Evolutionary conservation across 2,329 filamentous ascomycete genomes (phyloP).

Genomic region (Aspergillus sojae): DNA sequence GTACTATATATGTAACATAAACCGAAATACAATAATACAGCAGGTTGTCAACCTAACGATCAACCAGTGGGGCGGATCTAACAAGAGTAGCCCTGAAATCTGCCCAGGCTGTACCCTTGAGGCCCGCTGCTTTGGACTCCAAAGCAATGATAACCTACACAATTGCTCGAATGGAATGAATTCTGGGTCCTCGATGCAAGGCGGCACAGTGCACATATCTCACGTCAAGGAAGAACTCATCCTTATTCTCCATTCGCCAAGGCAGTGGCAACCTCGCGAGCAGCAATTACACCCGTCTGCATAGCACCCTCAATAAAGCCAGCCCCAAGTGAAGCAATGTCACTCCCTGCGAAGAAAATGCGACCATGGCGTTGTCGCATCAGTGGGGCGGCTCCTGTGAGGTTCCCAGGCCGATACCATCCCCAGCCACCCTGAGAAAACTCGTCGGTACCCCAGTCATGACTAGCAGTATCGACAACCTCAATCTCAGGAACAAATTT

Average conservation of each 20-base stretch:
- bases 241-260: neutral
- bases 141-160: too few relatives aligned
- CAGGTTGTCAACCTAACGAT: too few relatives aligned
- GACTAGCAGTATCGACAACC: neutral
- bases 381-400: neutral
- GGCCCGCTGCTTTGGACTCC: too few relatives aligned
- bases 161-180: too few relatives aligned
- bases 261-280: neutral
- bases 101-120: too few relatives aligned
- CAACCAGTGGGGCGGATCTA: too few relatives aligned
- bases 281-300: neutral
- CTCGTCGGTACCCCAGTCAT: neutral
- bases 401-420: neutral
- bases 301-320: neutral
- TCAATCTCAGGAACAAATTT: neutral
- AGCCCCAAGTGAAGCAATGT: neutral
- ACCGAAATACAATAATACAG: too few relatives aligned
- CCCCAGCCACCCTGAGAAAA: neutral
- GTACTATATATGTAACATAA: too few relatives aligned
- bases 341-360: neutral
- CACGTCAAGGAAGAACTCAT: too few relatives aligned
- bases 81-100: too few relatives aligned
- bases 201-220: too few relatives aligned
- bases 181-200: too few relatives aligned
- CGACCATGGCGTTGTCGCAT: neutral